Evolutionary conservation across 2,329 filamentous ascomycete genomes (phyloP).

Genomic region (Fusarium vanettenii): DNA sequence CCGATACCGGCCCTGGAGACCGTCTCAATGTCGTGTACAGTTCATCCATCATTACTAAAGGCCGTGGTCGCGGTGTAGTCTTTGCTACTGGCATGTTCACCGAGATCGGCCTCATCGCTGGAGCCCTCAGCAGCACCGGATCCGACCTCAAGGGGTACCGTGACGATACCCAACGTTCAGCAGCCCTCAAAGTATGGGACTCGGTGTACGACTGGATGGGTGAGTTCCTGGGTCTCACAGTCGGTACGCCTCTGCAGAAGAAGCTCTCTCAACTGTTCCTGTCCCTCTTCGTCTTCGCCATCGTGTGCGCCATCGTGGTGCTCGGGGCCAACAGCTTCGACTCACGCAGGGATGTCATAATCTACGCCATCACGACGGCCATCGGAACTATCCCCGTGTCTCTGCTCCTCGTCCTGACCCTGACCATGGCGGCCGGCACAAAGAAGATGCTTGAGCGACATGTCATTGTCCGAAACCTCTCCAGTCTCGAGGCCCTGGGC

Average conservation of each 20-base stretch:
- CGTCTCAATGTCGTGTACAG: conserved; percentile 69
- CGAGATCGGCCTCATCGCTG: conserved; percentile 69
- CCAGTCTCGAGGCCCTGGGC: conserved; percentile 61
- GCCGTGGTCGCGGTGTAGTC: conserved; percentile 68
- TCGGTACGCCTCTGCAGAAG: conserved; percentile 76
- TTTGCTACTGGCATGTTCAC: conserved; percentile 70
- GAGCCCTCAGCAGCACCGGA: conserved; percentile 47
- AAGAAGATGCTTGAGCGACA: conserved; percentile 60
- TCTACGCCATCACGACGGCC: conserved; percentile 54
- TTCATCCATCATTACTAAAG: conserved; percentile 68
- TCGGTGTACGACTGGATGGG: conserved; percentile 32
- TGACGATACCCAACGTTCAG: neutral
- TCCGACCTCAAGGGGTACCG: conserved; percentile 7
- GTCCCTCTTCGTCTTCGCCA: conserved; percentile 54
- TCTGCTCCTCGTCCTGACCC: conserved; percentile 61
- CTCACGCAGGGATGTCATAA: conserved; percentile 49
- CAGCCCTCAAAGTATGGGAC: neutral
- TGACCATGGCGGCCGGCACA: conserved; percentile 63
- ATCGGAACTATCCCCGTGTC: conserved; percentile 60
- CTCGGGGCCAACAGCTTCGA: conserved; percentile 44
- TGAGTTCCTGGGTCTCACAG: conserved; percentile 57
- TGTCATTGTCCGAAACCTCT: conserved; percentile 61
- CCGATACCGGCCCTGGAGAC: conserved; percentile 57
- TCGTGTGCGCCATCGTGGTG: conserved; percentile 32
- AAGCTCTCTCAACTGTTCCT: conserved; percentile 76